Evolutionary conservation across 441 rosid genomes (phyloP), one percentile per base, ranked within the genome.

Genomic region (Bruguiera hainesii): DNA sequence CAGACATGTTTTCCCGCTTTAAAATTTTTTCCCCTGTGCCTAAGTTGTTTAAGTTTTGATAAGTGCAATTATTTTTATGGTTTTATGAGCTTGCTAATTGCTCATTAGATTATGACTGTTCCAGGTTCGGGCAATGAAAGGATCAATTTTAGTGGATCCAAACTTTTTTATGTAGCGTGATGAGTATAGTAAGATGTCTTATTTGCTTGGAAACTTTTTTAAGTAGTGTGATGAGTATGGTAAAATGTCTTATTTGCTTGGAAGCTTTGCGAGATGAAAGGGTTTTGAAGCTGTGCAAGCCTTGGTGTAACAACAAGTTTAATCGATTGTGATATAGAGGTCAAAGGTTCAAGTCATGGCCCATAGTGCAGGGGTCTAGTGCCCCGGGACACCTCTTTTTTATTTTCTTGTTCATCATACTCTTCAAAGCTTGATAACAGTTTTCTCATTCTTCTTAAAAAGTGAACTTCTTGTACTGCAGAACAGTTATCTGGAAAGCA

Each of bases 191-290:
- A 79, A 75, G 75, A 72, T 79, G 80, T 73, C 75, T 75, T 75
- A 59, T 70, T 65, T 75, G 72, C 23, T 21, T 21, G 23, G 23
- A 15, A 64, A 67, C 76, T 64, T 69, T 69, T 74, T 48, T 65
- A 55, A 65, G 74, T 67, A 75, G 66, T 51, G 70, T 74, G 61
- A 64, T 60, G 71, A 73, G 58, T 71, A 70, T 77, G 68, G 68
- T 73, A 79, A 75, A 73, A 72, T 79, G 80, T 73, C 75, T 75
- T 75, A 59, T 70, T 65, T 77, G 72, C 76, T 75, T 73, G 76
- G 71, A 77, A 42, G 30, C 68, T 67, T 75, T 77, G 78, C 59
- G 71, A 50, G 85, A 79, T 66, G 58, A 26, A 65, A 73, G 71
- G 62, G 55, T 79, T 42, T 60, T 61, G 70, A 81, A 78, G 82